Percentiles rank a stretch among this genome's conserved stretches.
phyloP scores from a whole-genome alignment of 1,284 basidiomycete species.

The Sporisorium iseilematis-ciliati region DNA sequence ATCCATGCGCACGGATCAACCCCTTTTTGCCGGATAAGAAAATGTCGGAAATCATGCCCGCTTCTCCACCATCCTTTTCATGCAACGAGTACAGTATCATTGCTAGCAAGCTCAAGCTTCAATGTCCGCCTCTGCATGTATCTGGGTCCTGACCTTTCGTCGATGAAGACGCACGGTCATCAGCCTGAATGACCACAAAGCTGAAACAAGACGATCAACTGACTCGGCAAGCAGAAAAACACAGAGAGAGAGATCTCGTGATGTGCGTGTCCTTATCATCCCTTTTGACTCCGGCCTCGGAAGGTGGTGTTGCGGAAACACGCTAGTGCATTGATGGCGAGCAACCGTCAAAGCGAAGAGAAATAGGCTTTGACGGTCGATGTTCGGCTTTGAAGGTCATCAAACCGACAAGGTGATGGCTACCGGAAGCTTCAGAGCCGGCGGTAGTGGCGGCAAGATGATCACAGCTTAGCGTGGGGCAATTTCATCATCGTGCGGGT shows the following conservation, averaged over 20 bases:
- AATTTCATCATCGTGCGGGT: neutral
- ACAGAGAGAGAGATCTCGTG: slow-evolving; percentile 17
- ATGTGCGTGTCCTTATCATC: neutral
- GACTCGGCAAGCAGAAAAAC: neutral
- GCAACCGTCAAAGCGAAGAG: neutral
- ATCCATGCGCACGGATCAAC: slow-evolving; percentile 10
- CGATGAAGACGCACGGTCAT: no score
- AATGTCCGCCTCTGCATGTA: slow-evolving; percentile 4
- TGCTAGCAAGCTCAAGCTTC: neutral
- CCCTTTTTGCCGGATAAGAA: neutral
- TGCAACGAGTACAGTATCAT: neutral
- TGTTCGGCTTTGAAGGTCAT: slow-evolving; percentile 19
- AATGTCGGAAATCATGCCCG: neutral
- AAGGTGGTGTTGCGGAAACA: slow-evolving; percentile 4
- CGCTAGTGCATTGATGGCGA: neutral
- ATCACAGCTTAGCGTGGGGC: no score
- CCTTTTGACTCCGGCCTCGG: slow-evolving; percentile 1
- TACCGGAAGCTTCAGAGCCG: neutral
- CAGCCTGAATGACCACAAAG: neutral
- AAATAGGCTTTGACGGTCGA: slow-evolving; percentile 19
- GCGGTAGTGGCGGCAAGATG: neutral
- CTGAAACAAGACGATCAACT: neutral
- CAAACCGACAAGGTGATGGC: neutral
- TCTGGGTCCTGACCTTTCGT: neutral
- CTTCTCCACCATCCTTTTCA: neutral